Base-by-base conservation (phyloP, 345 rosid genomes). In the Eucalyptus urophylla region DNA sequence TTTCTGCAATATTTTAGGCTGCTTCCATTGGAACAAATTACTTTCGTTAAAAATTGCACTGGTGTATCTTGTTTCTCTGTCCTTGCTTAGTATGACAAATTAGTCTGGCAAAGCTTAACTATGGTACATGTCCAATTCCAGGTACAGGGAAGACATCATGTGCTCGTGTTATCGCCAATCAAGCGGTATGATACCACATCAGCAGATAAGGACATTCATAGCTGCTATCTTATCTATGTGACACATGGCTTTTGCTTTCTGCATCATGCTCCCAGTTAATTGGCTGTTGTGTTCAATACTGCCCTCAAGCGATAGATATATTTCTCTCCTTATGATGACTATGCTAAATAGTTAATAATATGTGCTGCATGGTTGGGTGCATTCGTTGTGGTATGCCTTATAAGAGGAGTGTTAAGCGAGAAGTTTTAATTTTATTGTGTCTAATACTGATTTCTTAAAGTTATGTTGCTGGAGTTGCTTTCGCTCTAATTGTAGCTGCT, bases 101-200 rank as follows among this genome's bases (percentile, higher is more conserved):
- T 53, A 67, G 86, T 17, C 43, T 87, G 24, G 62, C 86, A 67
- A 47, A 58, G 58, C 91, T 87, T 90, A 87, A 89, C 54, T 80
- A 49, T 49, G 56, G 49, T 90, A 72, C 49, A 14, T 87, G 87
- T 89, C 86, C 54, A 86, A 89, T 87, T 90, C 21, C 93, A 98
- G 99, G 99, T 92, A 97, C 99, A 51, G 99, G 99, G 92, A 98
- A 98, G 94, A 97, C 99, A 65, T 97, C 99, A 47, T 95, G 96
- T 90, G 99, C 99, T 24, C 97, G 97, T 90, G 96, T 98, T 90
- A 97, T 97, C 87, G 97, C 99, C 87, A 94, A 92, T 90, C 99
- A 96, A 89, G 98, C 97, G 65, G 99, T 97, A 92, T 95, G 98
- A 89, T 89, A 80, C 90, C 43, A 86, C 15, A 76, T 86, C 89